phyloP scores from a whole-genome alignment of 176 grass and related monocot genomes.

The Carex myosuroides region DNA sequence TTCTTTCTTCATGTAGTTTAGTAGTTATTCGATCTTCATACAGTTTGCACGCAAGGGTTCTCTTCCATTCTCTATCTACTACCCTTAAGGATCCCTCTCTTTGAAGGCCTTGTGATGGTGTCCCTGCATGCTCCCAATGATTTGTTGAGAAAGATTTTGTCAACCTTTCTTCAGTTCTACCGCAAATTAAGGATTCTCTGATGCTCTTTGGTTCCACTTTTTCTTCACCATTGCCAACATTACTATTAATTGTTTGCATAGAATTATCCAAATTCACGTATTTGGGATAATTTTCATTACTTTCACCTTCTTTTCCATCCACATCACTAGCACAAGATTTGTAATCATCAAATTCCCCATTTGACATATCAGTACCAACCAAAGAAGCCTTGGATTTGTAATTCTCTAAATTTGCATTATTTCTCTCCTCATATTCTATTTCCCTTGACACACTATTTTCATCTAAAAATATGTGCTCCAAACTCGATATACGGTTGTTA shows the following conservation, averaged over 20 bases:
- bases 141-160: slow-evolving; percentile 38
- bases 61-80: slow-evolving; percentile 83
- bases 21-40: slow-evolving; percentile 79
- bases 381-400: background rate
- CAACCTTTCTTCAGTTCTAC: slow-evolving; percentile 17
- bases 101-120: slow-evolving; percentile 34
- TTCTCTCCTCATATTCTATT: slow-evolving; percentile 5
- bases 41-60: slow-evolving; percentile 83
- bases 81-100: slow-evolving; percentile 43
- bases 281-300: background rate
- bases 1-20: slow-evolving; percentile 48
- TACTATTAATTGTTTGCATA: background rate
- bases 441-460: background rate
- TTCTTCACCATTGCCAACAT: background rate
- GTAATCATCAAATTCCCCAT: slow-evolving; percentile 15
- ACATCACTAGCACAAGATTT: slow-evolving; percentile 8
- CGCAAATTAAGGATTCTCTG: slow-evolving; percentile 14
- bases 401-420: background rate
- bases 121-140: slow-evolving; percentile 29
- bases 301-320: slow-evolving; percentile 15
- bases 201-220: background rate
- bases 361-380: background rate
- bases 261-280: background rate
- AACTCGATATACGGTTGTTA: background rate
- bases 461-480: background rate